Evolutionary conservation across 2,329 filamentous ascomycete species (phyloP), one percentile per base, ranked within the genome.

Genomic region (Biscogniauxia sp.): DNA sequence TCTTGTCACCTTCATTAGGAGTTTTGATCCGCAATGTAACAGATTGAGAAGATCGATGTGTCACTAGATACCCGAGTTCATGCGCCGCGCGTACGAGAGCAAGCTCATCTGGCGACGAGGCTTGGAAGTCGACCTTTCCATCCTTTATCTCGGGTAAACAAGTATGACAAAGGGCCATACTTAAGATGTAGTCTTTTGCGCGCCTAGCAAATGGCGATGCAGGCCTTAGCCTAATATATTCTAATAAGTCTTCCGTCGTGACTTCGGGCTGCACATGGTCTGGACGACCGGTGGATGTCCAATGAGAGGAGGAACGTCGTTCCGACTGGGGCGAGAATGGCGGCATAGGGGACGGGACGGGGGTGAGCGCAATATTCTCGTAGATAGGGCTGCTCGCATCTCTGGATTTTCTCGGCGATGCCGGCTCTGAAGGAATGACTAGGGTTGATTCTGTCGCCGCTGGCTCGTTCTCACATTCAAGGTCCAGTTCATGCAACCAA

Each of bases 71-170:
- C 0, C 92, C 93, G 41, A 97, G 82, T 67, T 97, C 93, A 69
- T 92, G 87, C 0, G 93, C 93, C 13, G 93, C 93, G 67, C 86
- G 83, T 0, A 97, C 92, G 28, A 97, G 82, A 7, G 93, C 93
- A 55, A 96, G 78, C 72, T 97, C 93, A 72, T 97, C 93, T 0
- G 93, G 93, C 0, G 93, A 97, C 0, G 93, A 90, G 17, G 93
- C 91, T 75, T 97, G 93, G 70, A 91, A 97, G 7, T 88, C 85
- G n/a, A 91, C 82, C 45, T 86, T 79, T 3, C 89, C 92, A 68
- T 89, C 82, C 25, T 86, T 85, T 52, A 88, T 80, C 72, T 98
- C 93, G 0, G 94, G 93, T 23, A 97, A 79, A 72, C 93, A 97
- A 0, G 93, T 96, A 72, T 98, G 93, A 67, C 94, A 97, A 1